Conservation (phyloP, 352 stramenopile genomes). For the Pythium phragmitis region DNA sequence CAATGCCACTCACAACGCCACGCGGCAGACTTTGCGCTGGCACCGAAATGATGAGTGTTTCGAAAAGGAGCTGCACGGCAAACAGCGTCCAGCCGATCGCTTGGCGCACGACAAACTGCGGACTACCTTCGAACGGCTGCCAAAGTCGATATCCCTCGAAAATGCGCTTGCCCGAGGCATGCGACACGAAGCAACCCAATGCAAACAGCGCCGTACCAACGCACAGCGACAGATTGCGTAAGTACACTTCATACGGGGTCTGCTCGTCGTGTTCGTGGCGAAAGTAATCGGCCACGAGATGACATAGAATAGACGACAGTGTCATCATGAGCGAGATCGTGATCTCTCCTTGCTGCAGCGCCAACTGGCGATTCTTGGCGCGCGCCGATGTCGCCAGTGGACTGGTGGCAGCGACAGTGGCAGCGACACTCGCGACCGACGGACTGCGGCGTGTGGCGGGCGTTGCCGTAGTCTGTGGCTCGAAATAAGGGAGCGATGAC, state of each 20-base stretch:
- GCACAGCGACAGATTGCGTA: constrained; percentile 15
- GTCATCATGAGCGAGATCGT: constrained; percentile 43
- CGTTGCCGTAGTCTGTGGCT: not conserved
- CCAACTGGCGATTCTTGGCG: constrained; percentile 7
- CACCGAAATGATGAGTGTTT: constrained; percentile 39
- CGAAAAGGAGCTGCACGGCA: constrained; percentile 48
- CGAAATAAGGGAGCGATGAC: constrained; percentile 41
- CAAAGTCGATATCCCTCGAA: constrained; percentile 34
- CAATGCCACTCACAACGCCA: constrained; percentile 35
- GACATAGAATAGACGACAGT: constrained; percentile 37
- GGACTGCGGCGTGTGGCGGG: not conserved
- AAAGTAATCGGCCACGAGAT: constrained; percentile 41
- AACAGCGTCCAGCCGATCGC: constrained; percentile 56
- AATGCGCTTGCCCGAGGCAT: constrained; percentile 33
- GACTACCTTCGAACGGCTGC: constrained; percentile 53
- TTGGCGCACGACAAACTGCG: constrained; percentile 46
- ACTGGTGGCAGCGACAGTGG: not conserved
- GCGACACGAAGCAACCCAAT: constrained; percentile 32
- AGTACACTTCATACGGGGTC: constrained; percentile 9
- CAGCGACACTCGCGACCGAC: not conserved
- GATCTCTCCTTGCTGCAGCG: constrained; percentile 32
- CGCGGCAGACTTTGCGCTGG: constrained; percentile 25
- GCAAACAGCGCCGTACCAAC: constrained; percentile 33
- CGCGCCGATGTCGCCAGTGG: not conserved
- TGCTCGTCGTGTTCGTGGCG: constrained; percentile 24